Percentiles rank a stretch among this genome's conserved stretches.
These are phyloP conservation scores for Polytrichum commune DNA, from an alignment of 225 moss, liverwort and hornwort species.

Conservation along the genomic window DNA sequence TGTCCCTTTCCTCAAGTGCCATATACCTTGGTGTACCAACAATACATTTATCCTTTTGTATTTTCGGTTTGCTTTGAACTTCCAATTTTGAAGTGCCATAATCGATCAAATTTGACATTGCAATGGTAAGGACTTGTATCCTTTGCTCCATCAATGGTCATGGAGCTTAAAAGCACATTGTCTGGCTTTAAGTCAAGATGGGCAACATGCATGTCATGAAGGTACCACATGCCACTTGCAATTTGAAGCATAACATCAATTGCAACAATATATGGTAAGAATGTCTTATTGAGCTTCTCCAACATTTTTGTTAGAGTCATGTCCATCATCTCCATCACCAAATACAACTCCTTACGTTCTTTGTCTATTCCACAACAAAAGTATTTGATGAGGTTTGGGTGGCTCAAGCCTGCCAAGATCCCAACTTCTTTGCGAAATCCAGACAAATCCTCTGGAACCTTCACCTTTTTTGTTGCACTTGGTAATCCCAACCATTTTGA, in stretches of 20 bases:
- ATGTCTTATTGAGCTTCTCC: constrained; percentile 1
- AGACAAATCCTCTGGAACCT: constrained; percentile 9
- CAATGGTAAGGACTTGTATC: constrained; percentile 13
- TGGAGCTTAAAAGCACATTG: constrained; percentile 20
- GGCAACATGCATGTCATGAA: constrained; percentile 32
- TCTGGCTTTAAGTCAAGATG: constrained; percentile 33
- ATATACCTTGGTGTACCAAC: constrained; percentile 2
- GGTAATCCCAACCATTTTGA: constrained; percentile 35
- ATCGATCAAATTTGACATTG: constrained; percentile 27
- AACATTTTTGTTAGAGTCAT: constrained; percentile 24
- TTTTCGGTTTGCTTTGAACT: neutral
- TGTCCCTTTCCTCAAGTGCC: constrained; percentile 20
- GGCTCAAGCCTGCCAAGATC: constrained; percentile 14
- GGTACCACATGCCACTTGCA: constrained; percentile 41
- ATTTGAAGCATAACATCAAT: constrained; percentile 44
- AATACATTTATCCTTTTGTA: too few species aligned
- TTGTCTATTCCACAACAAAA: constrained; percentile 14
- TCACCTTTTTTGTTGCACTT: constrained; percentile 30
- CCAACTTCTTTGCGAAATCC: constrained; percentile 20
- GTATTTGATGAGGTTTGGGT: constrained; percentile 35
- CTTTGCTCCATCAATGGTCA: neutral
- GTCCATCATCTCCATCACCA: constrained; percentile 1
- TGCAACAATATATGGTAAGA: constrained; percentile 22
- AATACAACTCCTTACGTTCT: constrained; percentile 8
- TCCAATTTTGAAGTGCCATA: constrained; percentile 29